phyloP scores from a whole-genome alignment of 345 rosid genomes.

The Linum tenue region DNA sequence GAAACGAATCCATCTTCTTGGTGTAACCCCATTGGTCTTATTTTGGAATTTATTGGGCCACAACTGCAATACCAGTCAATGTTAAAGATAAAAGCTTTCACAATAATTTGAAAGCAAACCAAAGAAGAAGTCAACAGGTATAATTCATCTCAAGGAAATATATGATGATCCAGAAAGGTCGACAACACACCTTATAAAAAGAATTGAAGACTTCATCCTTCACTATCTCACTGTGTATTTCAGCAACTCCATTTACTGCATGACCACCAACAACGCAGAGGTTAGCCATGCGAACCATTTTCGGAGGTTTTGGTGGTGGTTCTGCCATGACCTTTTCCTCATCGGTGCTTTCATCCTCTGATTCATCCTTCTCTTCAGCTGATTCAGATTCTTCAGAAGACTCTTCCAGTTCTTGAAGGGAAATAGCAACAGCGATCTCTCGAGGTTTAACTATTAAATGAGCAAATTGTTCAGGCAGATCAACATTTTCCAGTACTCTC shows the following conservation, averaged over 20 bases:
- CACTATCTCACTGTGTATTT: conserved; percentile 71
- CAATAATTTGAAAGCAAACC: neutral
- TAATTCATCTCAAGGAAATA: neutral
- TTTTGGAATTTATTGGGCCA: conserved; percentile 54
- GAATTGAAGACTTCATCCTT: conserved; percentile 60
- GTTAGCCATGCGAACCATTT: conserved; percentile 63
- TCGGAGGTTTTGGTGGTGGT: conserved; percentile 32
- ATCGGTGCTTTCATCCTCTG: conserved; percentile 8
- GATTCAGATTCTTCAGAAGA: conserved; percentile 20
- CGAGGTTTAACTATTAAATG: conserved; percentile 51
- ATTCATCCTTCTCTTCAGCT: conserved; percentile 18
- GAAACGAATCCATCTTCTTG: conserved; percentile 46
- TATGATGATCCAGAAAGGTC: neutral
- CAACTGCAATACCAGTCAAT: conserved; percentile 19
- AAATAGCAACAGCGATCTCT: conserved; percentile 20
- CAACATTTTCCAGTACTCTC: conserved; percentile 75
- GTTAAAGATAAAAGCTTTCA: neutral
- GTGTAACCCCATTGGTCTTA: conserved; percentile 52
- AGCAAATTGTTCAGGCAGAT: conserved; percentile 52
- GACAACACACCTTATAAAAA: conserved; percentile 36
- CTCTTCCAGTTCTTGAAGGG: conserved; percentile 22
- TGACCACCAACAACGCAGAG: conserved; percentile 55
- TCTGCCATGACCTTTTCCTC: conserved; percentile 18
- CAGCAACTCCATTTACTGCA: conserved; percentile 77
- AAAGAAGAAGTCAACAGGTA: too few species aligned